These are phyloP conservation scores for Pythium sp. DNA, from an alignment of 352 stramenopile genomes.

Conservation along the genomic window DNA sequence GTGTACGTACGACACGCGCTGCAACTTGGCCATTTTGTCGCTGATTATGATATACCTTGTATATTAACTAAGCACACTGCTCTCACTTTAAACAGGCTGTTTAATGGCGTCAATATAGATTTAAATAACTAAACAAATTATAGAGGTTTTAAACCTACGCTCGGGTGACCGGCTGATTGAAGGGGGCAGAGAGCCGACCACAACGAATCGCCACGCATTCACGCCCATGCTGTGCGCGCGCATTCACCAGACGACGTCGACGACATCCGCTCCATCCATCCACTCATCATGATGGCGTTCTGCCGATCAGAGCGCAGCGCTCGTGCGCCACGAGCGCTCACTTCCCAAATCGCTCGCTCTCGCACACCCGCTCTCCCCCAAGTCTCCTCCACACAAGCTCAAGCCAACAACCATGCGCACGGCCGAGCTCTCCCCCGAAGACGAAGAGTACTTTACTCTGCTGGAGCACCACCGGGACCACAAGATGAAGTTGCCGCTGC, in stretches of 20 bases:
- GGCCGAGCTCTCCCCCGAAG: constrained; percentile 38
- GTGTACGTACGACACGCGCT: no score
- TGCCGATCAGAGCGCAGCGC: not conserved
- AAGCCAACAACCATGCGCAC: constrained; percentile 32
- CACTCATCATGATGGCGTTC: constrained; percentile 2
- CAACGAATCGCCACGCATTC: not conserved
- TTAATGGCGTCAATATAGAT: no score
- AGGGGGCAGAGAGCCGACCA: constrained; percentile 5
- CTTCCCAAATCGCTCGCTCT: constrained; percentile 14
- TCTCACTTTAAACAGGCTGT: no score
- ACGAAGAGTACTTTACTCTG: constrained; percentile 41
- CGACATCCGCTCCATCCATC: not conserved
- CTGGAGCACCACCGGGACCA: constrained; percentile 43
- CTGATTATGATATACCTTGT: no score
- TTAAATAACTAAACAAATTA: not conserved
- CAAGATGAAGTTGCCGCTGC: constrained; percentile 30
- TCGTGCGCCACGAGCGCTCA: not conserved
- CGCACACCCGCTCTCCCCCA: constrained; percentile 1
- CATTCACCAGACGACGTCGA: constrained; percentile 3
- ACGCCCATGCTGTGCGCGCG: not conserved
- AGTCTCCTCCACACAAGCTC: constrained; percentile 3
- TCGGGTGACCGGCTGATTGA: not conserved
- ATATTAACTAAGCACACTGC: no score
- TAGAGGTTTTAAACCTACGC: not conserved
- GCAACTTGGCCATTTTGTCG: no score